These are phyloP conservation scores for Puccinia novopanici DNA, from an alignment of 1,284 basidiomycete species.

Conservation along the genomic window DNA sequence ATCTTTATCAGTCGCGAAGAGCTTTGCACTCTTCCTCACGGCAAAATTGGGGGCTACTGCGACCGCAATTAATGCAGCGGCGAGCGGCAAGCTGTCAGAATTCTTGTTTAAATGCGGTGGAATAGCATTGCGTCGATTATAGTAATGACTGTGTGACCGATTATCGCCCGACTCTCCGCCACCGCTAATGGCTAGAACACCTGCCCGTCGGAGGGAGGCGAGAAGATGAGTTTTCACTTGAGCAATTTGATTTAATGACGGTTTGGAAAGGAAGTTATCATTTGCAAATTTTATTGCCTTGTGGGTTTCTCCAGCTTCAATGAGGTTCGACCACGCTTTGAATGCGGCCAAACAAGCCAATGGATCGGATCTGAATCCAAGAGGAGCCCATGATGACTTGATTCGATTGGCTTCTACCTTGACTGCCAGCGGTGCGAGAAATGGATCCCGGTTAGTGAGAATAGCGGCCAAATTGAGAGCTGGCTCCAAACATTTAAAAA, in stretches of 20 bases:
- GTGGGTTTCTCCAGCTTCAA: constrained; percentile 59
- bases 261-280: constrained; percentile 85
- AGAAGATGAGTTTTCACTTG: constrained; percentile 82
- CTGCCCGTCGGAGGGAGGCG: constrained; percentile 74
- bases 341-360: constrained; percentile 79
- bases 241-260: constrained; percentile 77
- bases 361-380: constrained; percentile 79
- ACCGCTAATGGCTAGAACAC: constrained; percentile 63
- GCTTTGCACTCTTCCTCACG: constrained; percentile 72
- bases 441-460: constrained; percentile 85
- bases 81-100: constrained; percentile 73
- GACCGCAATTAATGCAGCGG: constrained; percentile 81
- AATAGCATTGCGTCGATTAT: constrained; percentile 58
- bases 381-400: constrained; percentile 76
- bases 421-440: constrained; percentile 72
- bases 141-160: constrained; percentile 15
- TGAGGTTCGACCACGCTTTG: constrained; percentile 69
- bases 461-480: constrained; percentile 87
- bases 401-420: constrained; percentile 65
- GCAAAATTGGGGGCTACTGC: constrained; percentile 93
- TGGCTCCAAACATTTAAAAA: constrained; percentile 92
- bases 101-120: constrained; percentile 75
- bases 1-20: constrained; percentile 77
- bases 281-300: constrained; percentile 75
- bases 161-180: constrained; percentile 49